Evolutionary conservation across 2,329 filamentous ascomycete species (phyloP).

Genomic region (Scopulariopsis brevicaulis): DNA sequence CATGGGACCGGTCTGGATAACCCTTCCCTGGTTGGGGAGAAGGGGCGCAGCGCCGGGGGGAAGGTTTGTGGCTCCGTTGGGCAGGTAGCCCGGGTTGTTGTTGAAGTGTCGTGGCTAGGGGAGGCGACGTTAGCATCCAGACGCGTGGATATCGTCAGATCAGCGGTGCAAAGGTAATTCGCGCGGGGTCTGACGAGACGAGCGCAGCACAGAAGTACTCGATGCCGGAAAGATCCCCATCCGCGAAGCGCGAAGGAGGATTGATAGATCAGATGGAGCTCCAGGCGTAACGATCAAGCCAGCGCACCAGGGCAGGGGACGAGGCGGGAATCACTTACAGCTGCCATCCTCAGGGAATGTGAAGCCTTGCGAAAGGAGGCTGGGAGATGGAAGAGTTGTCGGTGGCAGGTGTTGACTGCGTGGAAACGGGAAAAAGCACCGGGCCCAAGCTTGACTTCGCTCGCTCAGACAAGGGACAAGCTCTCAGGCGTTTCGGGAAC

Average conservation of each 20-base stretch:
- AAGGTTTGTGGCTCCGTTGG: slow-evolving; percentile 39
- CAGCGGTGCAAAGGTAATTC: not conserved
- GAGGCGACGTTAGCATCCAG: not conserved
- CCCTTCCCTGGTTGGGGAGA: slow-evolving; percentile 54
- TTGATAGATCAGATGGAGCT: not conserved
- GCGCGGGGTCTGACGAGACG: not conserved
- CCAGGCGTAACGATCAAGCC: not conserved
- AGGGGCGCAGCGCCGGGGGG: slow-evolving; percentile 52
- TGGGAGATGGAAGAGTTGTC: not conserved
- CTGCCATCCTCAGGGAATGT: slow-evolving; percentile 2
- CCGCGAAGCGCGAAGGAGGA: not conserved
- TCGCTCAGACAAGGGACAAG: not conserved
- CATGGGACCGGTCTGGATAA: slow-evolving; percentile 54
- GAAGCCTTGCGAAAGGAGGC: not conserved
- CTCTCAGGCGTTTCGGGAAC: not conserved
- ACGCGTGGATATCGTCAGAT: not conserved
- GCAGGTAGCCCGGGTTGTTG: slow-evolving; percentile 43
- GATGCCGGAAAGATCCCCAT: not conserved
- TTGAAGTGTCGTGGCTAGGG: slow-evolving; percentile 32
- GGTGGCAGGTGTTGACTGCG: not conserved
- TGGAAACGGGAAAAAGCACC: not conserved
- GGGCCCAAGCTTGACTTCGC: not conserved
- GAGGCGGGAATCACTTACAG: slow-evolving; percentile 1
- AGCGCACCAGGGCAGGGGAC: not conserved
- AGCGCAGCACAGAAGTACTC: not conserved